A percentile compares a stretch with the other conserved stretches of the same genome.
These are phyloP conservation scores for Tricholoma saponaceum DNA, from an alignment of 768 basidiomycete species.

Conservation along the genomic window DNA sequence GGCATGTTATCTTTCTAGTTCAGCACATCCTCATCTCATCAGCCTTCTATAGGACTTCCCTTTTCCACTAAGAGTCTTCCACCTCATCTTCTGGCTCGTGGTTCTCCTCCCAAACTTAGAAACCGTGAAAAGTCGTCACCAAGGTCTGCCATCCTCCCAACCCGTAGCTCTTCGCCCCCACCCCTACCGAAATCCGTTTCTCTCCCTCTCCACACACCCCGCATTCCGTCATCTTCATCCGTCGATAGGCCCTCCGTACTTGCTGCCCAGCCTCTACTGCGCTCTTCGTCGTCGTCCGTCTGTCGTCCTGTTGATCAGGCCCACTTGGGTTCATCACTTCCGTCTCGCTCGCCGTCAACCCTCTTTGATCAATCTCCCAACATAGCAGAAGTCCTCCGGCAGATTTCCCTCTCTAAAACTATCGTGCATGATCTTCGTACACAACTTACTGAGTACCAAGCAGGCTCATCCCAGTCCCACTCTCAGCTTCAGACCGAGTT, in stretches of 20 bases:
- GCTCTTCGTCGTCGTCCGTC: slow-evolving; percentile 22
- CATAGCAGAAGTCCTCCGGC: slow-evolving; percentile 70
- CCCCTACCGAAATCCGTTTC: slow-evolving; percentile 82
- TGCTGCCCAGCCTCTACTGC: slow-evolving; percentile 20
- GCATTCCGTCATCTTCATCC: slow-evolving; percentile 28
- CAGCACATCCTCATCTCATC: slow-evolving; percentile 3
- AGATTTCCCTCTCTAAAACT: slow-evolving; percentile 61
- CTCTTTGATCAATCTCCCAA: slow-evolving; percentile 62
- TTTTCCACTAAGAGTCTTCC: slow-evolving; percentile 47
- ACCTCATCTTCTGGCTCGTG: slow-evolving; percentile 36
- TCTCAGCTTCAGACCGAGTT: slow-evolving; percentile 69
- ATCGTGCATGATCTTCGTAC: slow-evolving; percentile 64
- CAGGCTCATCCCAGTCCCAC: slow-evolving; percentile 53
- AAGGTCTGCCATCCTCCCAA: slow-evolving; percentile 29
- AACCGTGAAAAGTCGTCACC: slow-evolving; percentile 55
- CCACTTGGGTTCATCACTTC: slow-evolving; percentile 25
- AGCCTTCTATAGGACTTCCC: slow-evolving; percentile 37
- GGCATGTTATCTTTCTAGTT: slow-evolving; percentile 37
- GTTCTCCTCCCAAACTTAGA: slow-evolving; percentile 52
- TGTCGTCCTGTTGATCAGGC: slow-evolving; percentile 24
- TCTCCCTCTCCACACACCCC: slow-evolving; percentile 68
- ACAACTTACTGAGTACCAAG: slow-evolving; percentile 64
- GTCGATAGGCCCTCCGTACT: slow-evolving; percentile 26
- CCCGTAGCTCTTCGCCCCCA: slow-evolving; percentile 72
- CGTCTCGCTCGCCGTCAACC: slow-evolving; percentile 37